Evolutionary conservation across 2,329 filamentous ascomycete genomes (phyloP), one percentile per base, ranked within the genome.

Genomic region (Fusarium sublunatum): DNA sequence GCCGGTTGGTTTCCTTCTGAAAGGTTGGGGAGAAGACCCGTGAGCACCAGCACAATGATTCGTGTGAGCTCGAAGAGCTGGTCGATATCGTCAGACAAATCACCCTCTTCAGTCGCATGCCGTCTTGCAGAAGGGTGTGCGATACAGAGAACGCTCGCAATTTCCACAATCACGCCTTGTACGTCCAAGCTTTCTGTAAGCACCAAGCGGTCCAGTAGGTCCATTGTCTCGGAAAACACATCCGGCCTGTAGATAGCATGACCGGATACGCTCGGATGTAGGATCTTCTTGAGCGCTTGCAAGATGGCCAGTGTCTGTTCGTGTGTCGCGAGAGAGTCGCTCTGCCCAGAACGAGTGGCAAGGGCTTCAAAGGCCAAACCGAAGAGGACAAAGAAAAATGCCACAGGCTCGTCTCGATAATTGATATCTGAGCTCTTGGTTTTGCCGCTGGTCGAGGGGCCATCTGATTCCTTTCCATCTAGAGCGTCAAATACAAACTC

Each of bases 321-420:
- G 64, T 89, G 88, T 0, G 87, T 88, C 5, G 88, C 88, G 28
- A 93, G 82, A 4, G 77, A 79, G 49, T 78, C 76, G 48, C 65
- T 72, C 46, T 78, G 76, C 3, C 76, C 75, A 6, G 91, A 89
- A 42, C 93, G 88, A 7, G 92, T 92, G 7, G 94, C 94, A 22
- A 99, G 85, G 15, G 96, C 94, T 77, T 99, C 96, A 68, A 99
- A 98, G 0, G 94, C 93, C 54, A 99, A 89, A 10, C 95, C 95
- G 70, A 98, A 99, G 0, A 99, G 84, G 12, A 99, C 94, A 71
- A 99, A 99, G 81, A 99, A 99, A 82, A 99, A 99, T 1, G 95
- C 95, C 2, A 98, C 92, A 1, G 95, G 95, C 74, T 99, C 95
- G 72, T 98, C 94, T 43, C 95, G 91, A 74, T 99, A 99, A 76